phyloP scores from a whole-genome alignment of 2,329 filamentous ascomycete species.

The Claviceps spartinae region DNA sequence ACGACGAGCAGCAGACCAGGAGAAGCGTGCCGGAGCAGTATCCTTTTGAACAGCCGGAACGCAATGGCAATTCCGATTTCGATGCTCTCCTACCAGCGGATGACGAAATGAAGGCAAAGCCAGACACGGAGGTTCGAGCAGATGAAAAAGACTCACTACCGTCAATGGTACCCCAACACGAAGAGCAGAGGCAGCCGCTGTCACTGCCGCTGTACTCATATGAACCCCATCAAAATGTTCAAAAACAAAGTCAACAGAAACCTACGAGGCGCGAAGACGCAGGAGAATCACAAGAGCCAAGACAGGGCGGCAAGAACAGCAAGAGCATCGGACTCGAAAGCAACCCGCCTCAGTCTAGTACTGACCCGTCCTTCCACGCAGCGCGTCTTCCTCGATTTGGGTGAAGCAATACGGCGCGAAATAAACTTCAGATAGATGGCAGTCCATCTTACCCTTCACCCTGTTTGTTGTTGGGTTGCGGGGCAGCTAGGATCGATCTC shows the following conservation, averaged over 20 bases:
- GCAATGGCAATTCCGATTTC: constrained; percentile 1
- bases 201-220: neutral
- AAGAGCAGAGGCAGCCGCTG: neutral
- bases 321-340: neutral
- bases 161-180: constrained; percentile 6
- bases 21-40: constrained; percentile 38
- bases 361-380: constrained; percentile 34
- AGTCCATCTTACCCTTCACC: neutral
- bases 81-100: constrained; percentile 1
- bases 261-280: neutral
- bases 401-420: constrained; percentile 10
- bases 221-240: neutral
- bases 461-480: neutral
- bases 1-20: constrained; percentile 36
- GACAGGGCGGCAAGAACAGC: neutral
- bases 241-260: neutral
- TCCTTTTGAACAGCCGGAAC: constrained; percentile 35
- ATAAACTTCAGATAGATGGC: no score
- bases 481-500: no score
- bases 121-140: constrained; percentile 14
- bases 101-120: constrained; percentile 11
- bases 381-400: constrained; percentile 44
- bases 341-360: neutral
- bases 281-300: neutral
- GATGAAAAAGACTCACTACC: constrained; percentile 14